Percentiles rank a stretch among this genome's conserved stretches.
Conservation (phyloP, 2,329 filamentous ascomycete species). For the Alternaria viburni region DNA sequence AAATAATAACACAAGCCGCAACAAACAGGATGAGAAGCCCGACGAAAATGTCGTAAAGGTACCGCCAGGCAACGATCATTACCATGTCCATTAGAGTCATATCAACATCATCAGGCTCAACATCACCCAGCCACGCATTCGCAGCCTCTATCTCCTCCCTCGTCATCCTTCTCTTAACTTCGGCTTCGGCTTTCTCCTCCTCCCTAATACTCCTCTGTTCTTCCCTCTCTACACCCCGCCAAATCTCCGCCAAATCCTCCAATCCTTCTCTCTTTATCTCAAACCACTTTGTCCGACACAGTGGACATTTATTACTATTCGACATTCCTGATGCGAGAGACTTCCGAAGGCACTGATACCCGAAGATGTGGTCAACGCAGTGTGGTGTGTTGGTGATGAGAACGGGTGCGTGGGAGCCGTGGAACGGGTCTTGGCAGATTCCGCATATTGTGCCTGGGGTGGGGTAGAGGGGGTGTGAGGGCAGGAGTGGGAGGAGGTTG, state of each 20-base stretch:
- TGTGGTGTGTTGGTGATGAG: not conserved
- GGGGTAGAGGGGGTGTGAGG: not conserved
- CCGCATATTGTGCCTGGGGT: not conserved
- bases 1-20: not conserved
- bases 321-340: not conserved
- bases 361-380: not conserved
- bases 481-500: not conserved
- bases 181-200: not conserved
- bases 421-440: not conserved
- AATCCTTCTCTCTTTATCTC: not conserved
- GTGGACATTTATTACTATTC: not conserved
- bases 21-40: accelerated
- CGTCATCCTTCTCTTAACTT: not conserved
- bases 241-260: not conserved
- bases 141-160: not conserved
- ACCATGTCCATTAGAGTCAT: not conserved
- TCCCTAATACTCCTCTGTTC: not conserved
- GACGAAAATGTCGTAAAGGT: not conserved
- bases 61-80: not conserved
- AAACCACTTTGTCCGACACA: not conserved
- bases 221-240: not conserved
- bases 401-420: not conserved
- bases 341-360: not conserved
- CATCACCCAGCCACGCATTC: not conserved
- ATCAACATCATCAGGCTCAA: not conserved